Base-by-base conservation (phyloP, 345 rosid species). In the Sisymbrium irio region DNA sequence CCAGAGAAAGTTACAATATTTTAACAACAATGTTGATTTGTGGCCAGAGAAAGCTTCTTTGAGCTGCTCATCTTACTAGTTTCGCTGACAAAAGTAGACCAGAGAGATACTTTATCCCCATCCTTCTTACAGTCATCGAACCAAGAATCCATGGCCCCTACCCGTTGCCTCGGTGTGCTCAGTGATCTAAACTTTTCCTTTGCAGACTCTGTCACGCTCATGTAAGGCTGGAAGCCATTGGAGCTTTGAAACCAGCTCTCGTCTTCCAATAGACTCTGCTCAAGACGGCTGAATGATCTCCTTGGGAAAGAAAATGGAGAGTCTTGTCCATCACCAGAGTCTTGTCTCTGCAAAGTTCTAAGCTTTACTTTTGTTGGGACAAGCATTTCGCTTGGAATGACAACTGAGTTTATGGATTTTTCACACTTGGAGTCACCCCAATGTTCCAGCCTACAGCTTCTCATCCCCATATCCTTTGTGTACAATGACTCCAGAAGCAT, bases 121-220 rank as follows among this genome's bases (percentile, higher is more conserved):
- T 65, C 61, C 4, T 78, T 78, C 58, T 77, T 45, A 41, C 47
- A 62, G 3, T 78, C 67, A 55, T 86, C 87, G 18, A 76, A 77
- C 74, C 63, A 81, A 39, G 82, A 35, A 41, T 88, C 86, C 18
- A 72, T 67, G 40, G 68, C 28, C 22, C 82, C 85, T 35, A 76
- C 70, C 8, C 88, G 83, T 67, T 88, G 97, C 80, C 78, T 86
- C 1, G 92, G 97, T 7, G 88, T 85, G 85, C 98, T 93, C 75
- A 83, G 68, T 12, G 96, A 94, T 83, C 98, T 87, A 42, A 81
- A 70, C 82, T 86, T 94, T 9, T 89, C 89, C 79, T 72, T 91
- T 60, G 96, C 82, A n/a, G 94, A 84, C 72, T 89, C 82, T 17
- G 92, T 93, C 54, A 85, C 77, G 0, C 83, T 87, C 93, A 85